Base-by-base conservation (phyloP, 495 filamentous ascomycete genomes). In the Cercophora sp. region DNA sequence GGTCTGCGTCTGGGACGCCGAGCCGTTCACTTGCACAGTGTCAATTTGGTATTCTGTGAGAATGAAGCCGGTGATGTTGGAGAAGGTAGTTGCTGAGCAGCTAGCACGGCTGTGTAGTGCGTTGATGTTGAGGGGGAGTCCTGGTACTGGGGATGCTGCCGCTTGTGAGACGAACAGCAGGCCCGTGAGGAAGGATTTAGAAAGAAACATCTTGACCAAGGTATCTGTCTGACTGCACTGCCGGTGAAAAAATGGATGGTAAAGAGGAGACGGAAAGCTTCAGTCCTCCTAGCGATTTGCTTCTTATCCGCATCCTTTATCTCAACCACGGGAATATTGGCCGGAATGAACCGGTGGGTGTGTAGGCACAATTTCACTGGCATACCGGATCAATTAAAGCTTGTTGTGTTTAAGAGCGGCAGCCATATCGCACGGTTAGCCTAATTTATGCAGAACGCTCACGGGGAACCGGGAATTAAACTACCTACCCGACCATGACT, bases 11-110 rank as follows among this genome's bases (percentile, higher is more conserved):
- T 19, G 47, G n/a, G 20, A 32, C 16, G 19, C 39, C 26, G 41
- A n/a, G n/a, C n/a, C n/a, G n/a, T n/a, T 49, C 8, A 20, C 27
- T 1, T 16, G 15, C 10, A 31, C 24, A 13, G 29, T 18, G 9
- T 51, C 48, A 41, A 66, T 52, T 15, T 55, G 47, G 39, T 63
- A 63, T n/a, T 54, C 34, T 13, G 45, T 35, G 3, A 66, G 48
- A 5, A 27, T 37, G n/a, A 64, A 24, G 15, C 48, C 20, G 2
- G 57, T 57, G 2, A 50, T 48, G 52, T 62, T 60, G 47, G 53
- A 18, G 46, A 61, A 46, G 37, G 37, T 18, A 2, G 37, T 4
- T 2, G 37, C n/a, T n/a, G 37, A 41, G 37, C 37, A 41, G 37
- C 5, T 36, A 13, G 5, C 25, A 22, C 40, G 40, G n/a, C 16